These are phyloP conservation scores for Lophium mytilinum DNA, from an alignment of 495 filamentous ascomycete species.

Conservation along the genomic window DNA sequence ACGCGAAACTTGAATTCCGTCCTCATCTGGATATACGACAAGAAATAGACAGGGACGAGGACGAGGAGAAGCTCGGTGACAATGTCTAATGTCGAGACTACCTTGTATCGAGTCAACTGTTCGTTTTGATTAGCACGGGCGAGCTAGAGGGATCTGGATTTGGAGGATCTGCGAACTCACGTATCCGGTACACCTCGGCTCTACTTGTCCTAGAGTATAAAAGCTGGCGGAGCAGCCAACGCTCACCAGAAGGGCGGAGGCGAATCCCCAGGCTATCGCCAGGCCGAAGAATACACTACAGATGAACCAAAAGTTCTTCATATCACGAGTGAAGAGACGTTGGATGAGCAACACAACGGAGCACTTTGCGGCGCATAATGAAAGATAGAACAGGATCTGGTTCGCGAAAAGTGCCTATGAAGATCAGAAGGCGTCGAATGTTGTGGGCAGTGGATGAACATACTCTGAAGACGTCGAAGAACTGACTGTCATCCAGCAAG, in stretches of 20 bases:
- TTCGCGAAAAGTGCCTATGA: slow-evolving; percentile 7
- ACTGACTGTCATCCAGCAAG: slow-evolving; percentile 2
- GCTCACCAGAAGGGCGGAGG: slow-evolving; percentile 1
- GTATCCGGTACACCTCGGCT: too few species aligned
- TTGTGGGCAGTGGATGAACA: neutral
- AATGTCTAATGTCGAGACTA: slow-evolving; percentile 12
- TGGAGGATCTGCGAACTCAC: too few species aligned
- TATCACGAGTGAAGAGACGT: slow-evolving; percentile 17
- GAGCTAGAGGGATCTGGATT: too few species aligned
- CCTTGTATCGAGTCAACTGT: slow-evolving; percentile 4
- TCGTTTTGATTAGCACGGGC: too few species aligned
- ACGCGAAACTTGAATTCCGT: slow-evolving; percentile 8
- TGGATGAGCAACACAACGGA: slow-evolving; percentile 15
- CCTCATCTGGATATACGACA: slow-evolving; percentile 20
- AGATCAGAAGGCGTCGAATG: neutral
- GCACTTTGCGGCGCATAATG: slow-evolving; percentile 15
- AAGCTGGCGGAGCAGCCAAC: slow-evolving; percentile 8
- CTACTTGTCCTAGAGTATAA: neutral
- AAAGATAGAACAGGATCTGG: slow-evolving; percentile 13
- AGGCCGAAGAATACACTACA: slow-evolving; percentile 8
- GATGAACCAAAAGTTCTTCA: slow-evolving; percentile 12
- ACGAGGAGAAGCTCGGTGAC: slow-evolving; percentile 14
- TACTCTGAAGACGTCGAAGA: slow-evolving; percentile 3
- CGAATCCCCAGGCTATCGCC: slow-evolving; percentile 6
- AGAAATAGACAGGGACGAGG: slow-evolving; percentile 12